A percentile compares a stretch with the other conserved stretches of the same genome.
These are phyloP conservation scores for Pyricularia sp. DNA, from an alignment of 2,329 filamentous ascomycete species.

Conservation along the genomic window DNA sequence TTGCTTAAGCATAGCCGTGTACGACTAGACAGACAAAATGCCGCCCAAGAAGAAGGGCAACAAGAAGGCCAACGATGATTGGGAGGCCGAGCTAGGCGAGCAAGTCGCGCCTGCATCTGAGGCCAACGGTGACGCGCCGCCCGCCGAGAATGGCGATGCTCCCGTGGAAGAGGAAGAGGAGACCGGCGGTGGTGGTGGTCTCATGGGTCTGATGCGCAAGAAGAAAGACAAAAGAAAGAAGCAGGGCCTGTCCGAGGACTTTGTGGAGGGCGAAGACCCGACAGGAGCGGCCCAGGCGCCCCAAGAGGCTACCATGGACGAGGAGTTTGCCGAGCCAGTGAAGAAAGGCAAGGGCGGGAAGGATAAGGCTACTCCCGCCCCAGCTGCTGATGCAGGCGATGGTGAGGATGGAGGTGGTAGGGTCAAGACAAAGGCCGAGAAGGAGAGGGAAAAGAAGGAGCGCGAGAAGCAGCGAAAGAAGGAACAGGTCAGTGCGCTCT, in stretches of 20 bases:
- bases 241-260: slow-evolving; percentile 69
- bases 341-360: slow-evolving; percentile 60
- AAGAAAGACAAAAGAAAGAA: slow-evolving; percentile 83
- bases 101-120: slow-evolving; percentile 50
- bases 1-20: slow-evolving; percentile 8
- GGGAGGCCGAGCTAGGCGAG: slow-evolving; percentile 90
- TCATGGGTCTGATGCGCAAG: slow-evolving; percentile 74
- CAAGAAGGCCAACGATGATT: slow-evolving; percentile 81
- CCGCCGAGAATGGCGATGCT: slow-evolving; percentile 17
- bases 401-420: slow-evolving; percentile 50
- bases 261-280: slow-evolving; percentile 59
- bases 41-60: slow-evolving; percentile 87
- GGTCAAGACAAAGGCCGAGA: slow-evolving; percentile 94
- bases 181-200: slow-evolving; percentile 49
- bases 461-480: slow-evolving; percentile 97
- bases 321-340: slow-evolving; percentile 75
- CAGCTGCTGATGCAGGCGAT: slow-evolving; percentile 32
- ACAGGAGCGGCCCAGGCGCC: slow-evolving; percentile 55
- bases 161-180: slow-evolving; percentile 46
- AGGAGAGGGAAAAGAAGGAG: slow-evolving; percentile 97
- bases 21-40: slow-evolving; percentile 45
- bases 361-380: slow-evolving; percentile 35
- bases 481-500: slow-evolving; percentile 60
- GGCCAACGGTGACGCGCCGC: slow-evolving; percentile 22
- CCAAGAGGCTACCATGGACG: slow-evolving; percentile 71